Evolutionary conservation across 306 rosid species (phyloP), one percentile per base, ranked within the genome.

Genomic region (Crotalaria pallida): DNA sequence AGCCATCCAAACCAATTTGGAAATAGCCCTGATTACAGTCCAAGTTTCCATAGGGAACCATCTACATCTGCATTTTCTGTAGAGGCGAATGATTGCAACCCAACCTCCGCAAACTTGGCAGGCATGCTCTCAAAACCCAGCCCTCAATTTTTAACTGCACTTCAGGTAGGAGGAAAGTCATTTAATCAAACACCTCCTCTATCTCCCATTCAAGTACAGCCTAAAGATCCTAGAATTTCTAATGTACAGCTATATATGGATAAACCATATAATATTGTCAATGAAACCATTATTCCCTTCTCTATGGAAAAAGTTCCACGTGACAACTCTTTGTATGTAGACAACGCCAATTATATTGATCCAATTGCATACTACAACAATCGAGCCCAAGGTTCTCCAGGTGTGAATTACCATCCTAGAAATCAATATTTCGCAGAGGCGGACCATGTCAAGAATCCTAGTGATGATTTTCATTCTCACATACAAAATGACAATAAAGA

Each of bases 1-100:
- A 76, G 84, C 84, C 92, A 82, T 56, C 74, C 75, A 26, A 81
- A 86, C 84, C 96, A 76, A 36, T 79, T 80, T 31, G 96, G 89
- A 55, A 76, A 77, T 65, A 50, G 40, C 76, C 81, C 85, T 12
- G 97, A 88, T 68, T 74, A 71, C 79, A 91, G 85, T 81, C 89
- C 92, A 50, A 83, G 58, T 67, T 72, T 84, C 61, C 75, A 15
- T 6, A 81, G 80, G 71, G 94, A 79, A 33, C 70, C 86, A 41
- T 58, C 84, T 49, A 57, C 83, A 12, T 26, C 87, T 76, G 69
- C 88, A 65, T 81, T 77, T 81, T 22, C 77, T 18, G 61, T 78
- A 31, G 97, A 90, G 47, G 48, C 31, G 18, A 82, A 77, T 77
- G 96, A 90, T 45, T 45, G 58, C 60, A 81, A 21, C 75, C 83